Conservation (phyloP, 1,284 basidiomycete species). For the Chalciporus sp. region DNA sequence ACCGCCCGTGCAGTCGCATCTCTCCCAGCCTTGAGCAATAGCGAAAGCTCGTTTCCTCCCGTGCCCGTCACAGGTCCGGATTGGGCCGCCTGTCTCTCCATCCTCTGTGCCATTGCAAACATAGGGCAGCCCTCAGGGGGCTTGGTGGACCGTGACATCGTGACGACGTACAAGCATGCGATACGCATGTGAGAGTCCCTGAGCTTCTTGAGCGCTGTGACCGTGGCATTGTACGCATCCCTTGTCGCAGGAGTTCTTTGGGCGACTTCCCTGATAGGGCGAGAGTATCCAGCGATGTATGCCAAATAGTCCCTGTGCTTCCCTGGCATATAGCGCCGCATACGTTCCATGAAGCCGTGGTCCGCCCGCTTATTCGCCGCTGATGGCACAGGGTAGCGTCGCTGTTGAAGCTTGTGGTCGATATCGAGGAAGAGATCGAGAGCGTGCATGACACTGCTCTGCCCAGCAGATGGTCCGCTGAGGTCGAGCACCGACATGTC, state of each 20-base stretch:
- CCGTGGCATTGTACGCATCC: conserved; percentile 79
- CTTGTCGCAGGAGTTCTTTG: conserved; percentile 55
- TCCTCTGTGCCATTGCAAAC: conserved; percentile 53
- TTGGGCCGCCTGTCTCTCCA: conserved; percentile 45
- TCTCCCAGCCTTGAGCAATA: conserved; percentile 83
- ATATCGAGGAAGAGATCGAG: conserved; percentile 81
- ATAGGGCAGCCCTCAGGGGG: conserved; percentile 51
- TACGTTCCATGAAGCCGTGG: conserved; percentile 78
- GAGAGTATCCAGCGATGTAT: conserved; percentile 50
- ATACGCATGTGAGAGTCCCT: conserved; percentile 89
- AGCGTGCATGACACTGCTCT: conserved; percentile 88
- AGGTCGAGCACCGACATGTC: conserved; percentile 60
- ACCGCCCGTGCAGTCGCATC: conserved; percentile 80
- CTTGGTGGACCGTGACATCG: conserved; percentile 62
- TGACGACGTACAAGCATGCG: conserved; percentile 84
- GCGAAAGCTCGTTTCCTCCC: conserved; percentile 82
- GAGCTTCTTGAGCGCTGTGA: conserved; percentile 78
- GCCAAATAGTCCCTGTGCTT: conserved; percentile 69
- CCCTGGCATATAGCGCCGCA: conserved; percentile 84
- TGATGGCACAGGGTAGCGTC: conserved; percentile 71
- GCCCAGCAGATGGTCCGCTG: conserved; percentile 92
- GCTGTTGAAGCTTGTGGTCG: conserved; percentile 79
- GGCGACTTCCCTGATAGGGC: conserved; percentile 61
- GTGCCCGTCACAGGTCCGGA: conserved; percentile 73
- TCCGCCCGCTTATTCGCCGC: conserved; percentile 63